Evolutionary conservation across 2,329 filamentous ascomycete species (phyloP), one percentile per base, ranked within the genome.

Genomic region (Fusarium sp.): DNA sequence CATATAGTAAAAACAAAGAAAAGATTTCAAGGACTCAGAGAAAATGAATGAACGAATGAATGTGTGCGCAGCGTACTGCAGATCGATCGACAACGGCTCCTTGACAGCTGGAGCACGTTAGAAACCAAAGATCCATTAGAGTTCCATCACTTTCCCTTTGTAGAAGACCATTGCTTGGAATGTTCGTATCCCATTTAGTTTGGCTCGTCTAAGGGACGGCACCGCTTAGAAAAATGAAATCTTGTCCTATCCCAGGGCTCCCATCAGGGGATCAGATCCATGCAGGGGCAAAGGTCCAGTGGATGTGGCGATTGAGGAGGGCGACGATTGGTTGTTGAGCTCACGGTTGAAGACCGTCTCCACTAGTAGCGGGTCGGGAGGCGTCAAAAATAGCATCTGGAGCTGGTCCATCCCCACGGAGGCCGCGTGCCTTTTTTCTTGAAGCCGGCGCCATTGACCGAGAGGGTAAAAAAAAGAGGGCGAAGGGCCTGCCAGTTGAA

Each of bases 371-470:
- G 69, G 69, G 62, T 72, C 62, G 27, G 29, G 40, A 56, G 71
- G 61, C 67, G 56, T 74, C 72, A 74, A 74, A 74, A 74, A 74
- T 74, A 74, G 72, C 65, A 74, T 58, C 70, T 63, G 63, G 60
- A 56, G 58, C 56, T 59, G 34, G 56, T 54, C 29, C 45, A 49
- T 66, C 57, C 55, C 69, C 59, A 65, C 40, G 65, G 65, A 65
- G 67, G 65, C 70, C 69, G 69, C 60, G 55, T 67, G 62, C 65
- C 27, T 27, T 41, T 43, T 27, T 41, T 27, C 24, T 53, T 53
- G 18, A 47, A 47, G 22, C 45, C 45, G 45, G 25, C 45, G 12
- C 45, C 25, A 47, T 53, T 63, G 57, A 58, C 43, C 62, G 32
- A 47, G 55, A 51, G 24, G 24, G 24, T 24, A 24, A 24, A 24